Conservation (phyloP, 1,284 basidiomycete genomes). For the Serendipita sp. region DNA sequence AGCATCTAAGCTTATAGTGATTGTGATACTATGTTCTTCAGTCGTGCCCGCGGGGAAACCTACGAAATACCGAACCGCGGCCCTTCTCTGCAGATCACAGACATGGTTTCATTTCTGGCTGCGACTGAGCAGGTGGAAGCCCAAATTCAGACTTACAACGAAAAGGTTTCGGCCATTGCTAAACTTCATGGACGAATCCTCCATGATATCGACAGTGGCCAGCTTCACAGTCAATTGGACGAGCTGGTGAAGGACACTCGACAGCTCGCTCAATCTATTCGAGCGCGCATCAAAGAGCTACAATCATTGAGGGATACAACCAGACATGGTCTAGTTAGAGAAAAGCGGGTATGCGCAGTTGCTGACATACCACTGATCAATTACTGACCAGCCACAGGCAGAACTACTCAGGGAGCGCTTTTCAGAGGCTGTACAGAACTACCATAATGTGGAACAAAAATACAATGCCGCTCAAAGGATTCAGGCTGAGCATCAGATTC, state of each 20-base stretch:
- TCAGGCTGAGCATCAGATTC: conserved; percentile 13
- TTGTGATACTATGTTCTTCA: too few species aligned
- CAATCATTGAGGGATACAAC: conserved; percentile 58
- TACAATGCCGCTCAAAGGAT: conserved; percentile 5
- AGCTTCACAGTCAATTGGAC: conserved; percentile 9
- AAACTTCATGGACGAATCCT: conserved; percentile 14
- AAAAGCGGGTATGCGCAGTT: conserved; percentile 55
- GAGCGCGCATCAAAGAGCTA: conserved; percentile 52
- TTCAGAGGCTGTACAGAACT: conserved; percentile 12
- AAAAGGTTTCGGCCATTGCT: conserved; percentile 12
- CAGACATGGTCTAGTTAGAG: conserved; percentile 67
- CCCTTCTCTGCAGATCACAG: background rate
- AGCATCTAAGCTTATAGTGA: too few species aligned
- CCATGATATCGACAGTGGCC: conserved; percentile 12
- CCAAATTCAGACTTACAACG: conserved; percentile 5
- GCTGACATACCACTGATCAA: conserved; percentile 18
- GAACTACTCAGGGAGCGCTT: conserved; percentile 12
- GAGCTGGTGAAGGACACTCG: conserved; percentile 9
- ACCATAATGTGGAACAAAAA: conserved; percentile 11
- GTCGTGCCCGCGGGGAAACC: too few species aligned
- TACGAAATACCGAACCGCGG: too few species aligned
- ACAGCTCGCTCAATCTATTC: background rate
- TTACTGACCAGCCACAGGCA: conserved; percentile 6
- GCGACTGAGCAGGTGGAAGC: background rate
- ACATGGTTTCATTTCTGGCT: background rate